Base-by-base conservation (phyloP, 495 filamentous ascomycete species). In the Tuber borchii region DNA sequence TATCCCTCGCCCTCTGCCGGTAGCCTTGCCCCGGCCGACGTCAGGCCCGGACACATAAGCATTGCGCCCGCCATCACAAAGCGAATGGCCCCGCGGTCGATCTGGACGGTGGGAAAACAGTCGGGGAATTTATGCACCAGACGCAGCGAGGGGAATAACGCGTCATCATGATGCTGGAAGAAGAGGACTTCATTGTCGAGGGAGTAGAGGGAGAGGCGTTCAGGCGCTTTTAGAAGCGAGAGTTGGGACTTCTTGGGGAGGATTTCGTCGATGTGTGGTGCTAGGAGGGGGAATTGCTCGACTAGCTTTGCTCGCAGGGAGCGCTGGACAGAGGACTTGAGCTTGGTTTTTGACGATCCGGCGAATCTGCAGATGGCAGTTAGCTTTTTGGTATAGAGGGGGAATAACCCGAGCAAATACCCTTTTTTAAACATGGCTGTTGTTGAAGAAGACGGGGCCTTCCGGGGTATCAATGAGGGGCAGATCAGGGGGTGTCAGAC, bases 241-340 rank as follows among this genome's bases (percentile, higher is more conserved):
- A 98, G 86, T 73, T 95, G 93, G n/a, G 90, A 89, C 83, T 98
- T 98, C 86, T 97, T 97, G 19, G 95, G 95, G 73, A 99, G 88
- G 74, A 99, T 91, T 82, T 96, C 93, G 83, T 99, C 95, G 85
- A 97, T 97, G 84, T 92, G 87, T 0, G 93, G 93, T 75, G 90
- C 90, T 73, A 97, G 92, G 22, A 92, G 87, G 2, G 95, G 95
- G 85, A 94, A 97, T 69, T 93, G 91, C 48, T 93, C 88, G 77
- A 93, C 84, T 80, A 97, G 86, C 79, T 92, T 92, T 75, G 90
- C 87, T 80, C 95, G 92, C 76, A 99, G 88, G 77, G 87, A 89
- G 77, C 95, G 93, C 85, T 97, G 93, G 65, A 92, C 93, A 26
- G 94, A 97, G 80, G 95, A 97, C 86, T 98, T 99, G 85, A 99